Evolutionary conservation across 1,284 basidiomycete genomes (phyloP), one percentile per base, ranked within the genome.

Genomic region (Pholiota adiposa): DNA sequence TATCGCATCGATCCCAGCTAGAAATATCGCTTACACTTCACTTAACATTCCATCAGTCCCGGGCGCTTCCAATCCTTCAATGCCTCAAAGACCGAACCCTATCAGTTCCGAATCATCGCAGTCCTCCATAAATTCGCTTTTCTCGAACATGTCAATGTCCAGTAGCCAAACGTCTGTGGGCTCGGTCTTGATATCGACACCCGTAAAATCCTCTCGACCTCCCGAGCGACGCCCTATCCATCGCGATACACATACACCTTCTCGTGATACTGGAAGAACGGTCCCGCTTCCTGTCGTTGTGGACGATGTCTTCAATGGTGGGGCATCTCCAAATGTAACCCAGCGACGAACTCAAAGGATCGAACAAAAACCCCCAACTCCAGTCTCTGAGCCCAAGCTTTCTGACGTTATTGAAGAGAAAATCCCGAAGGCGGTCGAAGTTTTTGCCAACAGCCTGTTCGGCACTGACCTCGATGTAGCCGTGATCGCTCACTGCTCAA

Each of bases 401-500:
- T 34, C 34, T 19, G 18, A n/a, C 0, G 21, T 27, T 11, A 33
- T 25, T n/a, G 19, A 25, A 19, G 11, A 14, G 18, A 19, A 40
- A 27, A 29, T 51, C 2, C 56, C 56, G 3, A 46, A 29, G 38
- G 23, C 51, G 12, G 54, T 68, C 8, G 36, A 38, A 9, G 27
- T 27, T 3, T 70, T 73, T 44, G 58, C 70, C 0, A 46, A 58
- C 7, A 67, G 67, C 23, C 56, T 65, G 0, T 65, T 76, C 19
- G 71, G 71, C 6, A 64, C 59, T 2, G 69, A 72, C n/a, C 64
- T 78, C 5, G 62, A 67, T 0, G 27, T 43, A 0, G 19, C 25
- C 25, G 63, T 81, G 4, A 82, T 87, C 18, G 79, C 81, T 0
- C 82, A 88, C 60, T 70, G 75, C 56, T 8, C 44, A 0, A 49